phyloP scores from a whole-genome alignment of 2,329 filamentous ascomycete genomes.

The Trichophyton benhamiae region DNA sequence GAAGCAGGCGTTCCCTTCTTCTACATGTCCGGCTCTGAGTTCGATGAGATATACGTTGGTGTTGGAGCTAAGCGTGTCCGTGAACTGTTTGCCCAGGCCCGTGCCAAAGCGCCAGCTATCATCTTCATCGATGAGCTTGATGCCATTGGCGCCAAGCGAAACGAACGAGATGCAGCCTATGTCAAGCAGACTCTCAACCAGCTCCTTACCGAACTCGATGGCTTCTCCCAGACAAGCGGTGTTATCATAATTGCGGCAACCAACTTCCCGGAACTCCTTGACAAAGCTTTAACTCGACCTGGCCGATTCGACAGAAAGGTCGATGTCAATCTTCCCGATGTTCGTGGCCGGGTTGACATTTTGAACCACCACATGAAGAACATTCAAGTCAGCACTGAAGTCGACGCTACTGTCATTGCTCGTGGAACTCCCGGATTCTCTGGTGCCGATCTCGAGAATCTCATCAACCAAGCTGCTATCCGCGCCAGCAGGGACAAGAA shows the following conservation, averaged over 20 bases:
- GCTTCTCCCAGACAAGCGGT: slow-evolving; percentile 86
- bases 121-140: slow-evolving; percentile 93
- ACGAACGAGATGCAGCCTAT: slow-evolving; percentile 84
- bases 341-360: slow-evolving; percentile 83
- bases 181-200: slow-evolving; percentile 97
- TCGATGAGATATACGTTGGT: slow-evolving; percentile 96
- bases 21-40: slow-evolving; percentile 99
- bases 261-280: slow-evolving; percentile 86
- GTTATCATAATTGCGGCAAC: slow-evolving; percentile 95
- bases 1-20: slow-evolving; percentile 98
- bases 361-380: slow-evolving; percentile 88
- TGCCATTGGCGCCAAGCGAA: slow-evolving; percentile 87
- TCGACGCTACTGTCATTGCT: slow-evolving; percentile 74
- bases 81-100: slow-evolving; percentile 75
- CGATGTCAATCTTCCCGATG: slow-evolving; percentile 76
- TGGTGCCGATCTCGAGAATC: slow-evolving; percentile 89
- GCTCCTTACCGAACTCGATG: slow-evolving; percentile 88
- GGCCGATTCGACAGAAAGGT: slow-evolving; percentile 94
- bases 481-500: slow-evolving; percentile 83
- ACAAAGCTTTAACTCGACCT: slow-evolving; percentile 86
- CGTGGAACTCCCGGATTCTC: slow-evolving; percentile 84
- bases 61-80: slow-evolving; percentile 93
- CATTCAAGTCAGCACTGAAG: slow-evolving; percentile 65
- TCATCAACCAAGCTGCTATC: slow-evolving; percentile 91
- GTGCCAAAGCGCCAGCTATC: slow-evolving; percentile 77